Base-by-base conservation (phyloP, 768 basidiomycete genomes). In the Pisolithus marmoratus region DNA sequence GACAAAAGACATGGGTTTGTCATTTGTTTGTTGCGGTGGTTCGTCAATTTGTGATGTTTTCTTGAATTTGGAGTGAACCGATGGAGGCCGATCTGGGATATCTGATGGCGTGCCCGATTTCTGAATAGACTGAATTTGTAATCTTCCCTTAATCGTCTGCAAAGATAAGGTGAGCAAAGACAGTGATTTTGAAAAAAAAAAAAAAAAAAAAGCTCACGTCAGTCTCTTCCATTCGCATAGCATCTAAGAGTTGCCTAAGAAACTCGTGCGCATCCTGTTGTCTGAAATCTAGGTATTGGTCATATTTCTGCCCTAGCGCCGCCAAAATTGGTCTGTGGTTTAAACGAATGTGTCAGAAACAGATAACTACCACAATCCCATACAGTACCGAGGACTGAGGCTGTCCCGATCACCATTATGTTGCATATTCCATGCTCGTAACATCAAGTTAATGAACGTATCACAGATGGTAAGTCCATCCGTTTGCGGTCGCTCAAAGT, bases 241-340 rank as follows among this genome's bases (percentile, higher is more conserved):
- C 87, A 65, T 96, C 94, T 37, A 96, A 73, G 53, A 97, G 74
- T 56, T 94, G 93, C 31, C 90, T 78, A 23, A 97, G 70, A 55
- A 95, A 86, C 71, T 98, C 94, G 65, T 96, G 94, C 22, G 94
- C 91, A 63, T 98, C 94, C 67, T 96, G 94, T 67, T 98, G 94
- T 8, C 88, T 83, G 66, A 94, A 94, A 62, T 94, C 94, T 42
- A 90, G 81, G 61, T 96, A 98, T 61, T 98, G 94, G 57, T 93
- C 91, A 64, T 94, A 89, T 69, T 95, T 96, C 58, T 75, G 74
- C 3, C 92, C 88, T 15, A 96, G 72, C 11, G 80, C 76, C 26
- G 74, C 64, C 17, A 95, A 70, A 38, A 95, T 62, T 7, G 77
- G 74, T 60, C 88, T 89, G 59, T 3, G 19, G 41, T 46, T 22